Evolutionary conservation across 345 rosid species (phyloP), one percentile per base, ranked within the genome.

Genomic region (Gossypium longicalyx): DNA sequence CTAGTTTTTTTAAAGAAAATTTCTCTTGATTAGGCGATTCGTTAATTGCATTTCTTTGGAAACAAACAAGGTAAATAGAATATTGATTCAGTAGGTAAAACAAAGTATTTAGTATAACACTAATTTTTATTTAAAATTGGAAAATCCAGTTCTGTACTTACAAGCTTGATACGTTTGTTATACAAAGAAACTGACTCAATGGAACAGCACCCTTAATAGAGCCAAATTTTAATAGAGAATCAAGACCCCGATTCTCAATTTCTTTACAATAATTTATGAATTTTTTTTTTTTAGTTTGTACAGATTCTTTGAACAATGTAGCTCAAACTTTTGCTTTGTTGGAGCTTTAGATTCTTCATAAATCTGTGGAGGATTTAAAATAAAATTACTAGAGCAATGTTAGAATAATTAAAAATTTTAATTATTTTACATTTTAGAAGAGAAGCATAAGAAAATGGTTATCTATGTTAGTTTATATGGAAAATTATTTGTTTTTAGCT

Each of bases 311-410:
- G 57, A 29, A 48, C 48, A 59, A 0, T 8, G 41, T 12, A 12
- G 23, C 66, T 19, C 41, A 73, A 20, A 23, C 47, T 60, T 70
- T 49, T 45, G 75, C 74, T 76, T 86, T 72, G 74, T 70, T 83
- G 79, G 79, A 85, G 84, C 86, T 76, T 85, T 71, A 88, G 82
- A 85, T 90, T 90, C 86, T 81, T 85, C 89, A 86, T 70, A 23
- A 85, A 68, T 87, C 93, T 90, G 83, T 78, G 71, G 43, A 79
- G 1, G 19, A 71, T 19, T 71, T 62, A 75, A 22, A 57, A 11
- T 20, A 77, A 16, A 64, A 63, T 66, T 47, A 27, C 10, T 41
- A 66, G 13, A 22, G 59, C 56, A 51, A 19, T 56, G 2, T 19
- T 12, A 23, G 58, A 52, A 60, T 51, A 73, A 73, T 43, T 61